phyloP scores from a whole-genome alignment of 2,329 filamentous ascomycete genomes.

The Bipolaris zeicola region DNA sequence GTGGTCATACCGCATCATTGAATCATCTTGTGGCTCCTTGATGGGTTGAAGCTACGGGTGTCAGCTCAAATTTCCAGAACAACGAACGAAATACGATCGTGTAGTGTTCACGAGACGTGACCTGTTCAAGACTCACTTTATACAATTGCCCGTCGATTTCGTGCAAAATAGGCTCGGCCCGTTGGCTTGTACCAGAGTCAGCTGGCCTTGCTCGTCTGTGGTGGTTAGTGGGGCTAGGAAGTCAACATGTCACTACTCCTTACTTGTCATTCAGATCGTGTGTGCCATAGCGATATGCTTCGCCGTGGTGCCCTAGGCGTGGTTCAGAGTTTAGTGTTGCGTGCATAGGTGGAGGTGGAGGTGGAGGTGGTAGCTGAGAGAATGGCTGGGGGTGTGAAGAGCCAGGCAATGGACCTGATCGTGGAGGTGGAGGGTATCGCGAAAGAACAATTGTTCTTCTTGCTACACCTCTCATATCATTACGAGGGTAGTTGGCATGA shows the following conservation, averaged over 20 bases:
- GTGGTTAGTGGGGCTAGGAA: slow-evolving; percentile 18
- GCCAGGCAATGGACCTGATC: slow-evolving; percentile 8
- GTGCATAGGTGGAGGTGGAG: slow-evolving; percentile 8
- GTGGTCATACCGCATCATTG: slow-evolving; percentile 24
- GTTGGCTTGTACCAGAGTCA: slow-evolving; percentile 14
- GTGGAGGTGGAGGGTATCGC: slow-evolving; percentile 18
- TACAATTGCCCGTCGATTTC: slow-evolving; percentile 39
- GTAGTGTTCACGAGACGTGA: slow-evolving; percentile 21
- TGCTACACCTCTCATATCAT: slow-evolving; percentile 24
- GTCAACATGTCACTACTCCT: slow-evolving; percentile 10
- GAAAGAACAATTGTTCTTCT: slow-evolving; percentile 34
- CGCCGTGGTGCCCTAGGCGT: slow-evolving; percentile 8
- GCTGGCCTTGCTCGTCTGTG: slow-evolving; percentile 23
- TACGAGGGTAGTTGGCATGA: slow-evolving; percentile 21
- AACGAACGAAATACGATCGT: slow-evolving; percentile 12
- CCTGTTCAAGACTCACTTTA: slow-evolving; percentile 39
- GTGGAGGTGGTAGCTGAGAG: slow-evolving; percentile 10
- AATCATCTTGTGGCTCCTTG: slow-evolving; percentile 17
- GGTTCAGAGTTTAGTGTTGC: slow-evolving; percentile 4
- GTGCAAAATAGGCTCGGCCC: slow-evolving; percentile 26
- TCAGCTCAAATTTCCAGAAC: slow-evolving; percentile 25
- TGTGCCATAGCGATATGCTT: slow-evolving; percentile 14
- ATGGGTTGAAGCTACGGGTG: slow-evolving; percentile 38
- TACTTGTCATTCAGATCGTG: slow-evolving; percentile 26
- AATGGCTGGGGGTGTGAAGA: slow-evolving; percentile 14